These are phyloP conservation scores for Fusarium secorum DNA, from an alignment of 2,329 filamentous ascomycete genomes.

Conservation along the genomic window DNA sequence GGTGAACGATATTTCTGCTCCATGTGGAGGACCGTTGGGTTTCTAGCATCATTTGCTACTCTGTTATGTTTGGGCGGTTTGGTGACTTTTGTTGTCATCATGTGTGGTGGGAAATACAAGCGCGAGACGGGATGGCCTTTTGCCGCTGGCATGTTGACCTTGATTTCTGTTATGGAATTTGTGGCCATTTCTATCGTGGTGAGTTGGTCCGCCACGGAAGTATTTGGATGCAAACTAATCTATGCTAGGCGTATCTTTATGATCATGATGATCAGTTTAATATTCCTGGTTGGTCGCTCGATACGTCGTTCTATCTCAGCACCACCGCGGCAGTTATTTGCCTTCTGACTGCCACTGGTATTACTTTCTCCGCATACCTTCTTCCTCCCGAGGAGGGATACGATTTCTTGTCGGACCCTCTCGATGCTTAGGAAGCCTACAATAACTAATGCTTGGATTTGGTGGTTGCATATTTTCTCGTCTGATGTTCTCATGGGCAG, in stretches of 20 bases:
- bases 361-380: constrained; percentile 72
- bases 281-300: constrained; percentile 80
- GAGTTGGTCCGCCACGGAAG: constrained; percentile 49
- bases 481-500: neutral
- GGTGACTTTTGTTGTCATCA: constrained; percentile 79
- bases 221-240: constrained; percentile 2
- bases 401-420: constrained; percentile 67
- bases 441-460: neutral
- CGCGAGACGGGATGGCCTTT: constrained; percentile 85
- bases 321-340: constrained; percentile 63
- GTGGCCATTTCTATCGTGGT: constrained; percentile 85
- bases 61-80: constrained; percentile 83
- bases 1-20: constrained; percentile 80
- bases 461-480: neutral
- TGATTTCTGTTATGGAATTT: constrained; percentile 75
- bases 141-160: constrained; percentile 68
- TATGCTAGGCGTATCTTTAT: constrained; percentile 76
- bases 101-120: constrained; percentile 80
- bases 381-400: constrained; percentile 87
- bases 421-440: constrained; percentile 55
- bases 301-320: constrained; percentile 78
- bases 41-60: constrained; percentile 84
- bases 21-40: constrained; percentile 89
- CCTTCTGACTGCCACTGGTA: constrained; percentile 61
- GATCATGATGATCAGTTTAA: constrained; percentile 86